These are phyloP conservation scores for Penicillium silybi DNA, from an alignment of 495 filamentous ascomycete species.

Conservation along the genomic window DNA sequence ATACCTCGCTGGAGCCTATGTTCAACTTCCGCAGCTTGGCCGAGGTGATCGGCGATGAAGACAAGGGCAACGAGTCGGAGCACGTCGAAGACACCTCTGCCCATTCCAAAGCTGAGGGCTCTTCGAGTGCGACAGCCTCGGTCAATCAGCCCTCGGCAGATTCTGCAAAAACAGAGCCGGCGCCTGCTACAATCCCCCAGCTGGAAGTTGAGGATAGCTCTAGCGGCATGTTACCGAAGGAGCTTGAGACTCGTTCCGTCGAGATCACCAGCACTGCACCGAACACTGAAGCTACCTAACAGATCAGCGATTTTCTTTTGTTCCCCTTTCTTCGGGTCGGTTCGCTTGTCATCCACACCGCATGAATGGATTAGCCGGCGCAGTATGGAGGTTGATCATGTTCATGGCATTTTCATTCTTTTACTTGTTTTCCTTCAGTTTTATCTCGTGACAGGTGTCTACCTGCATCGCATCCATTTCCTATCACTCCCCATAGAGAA, in stretches of 20 bases:
- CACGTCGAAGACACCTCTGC: constrained; percentile 36
- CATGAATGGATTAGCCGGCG: constrained; percentile 28
- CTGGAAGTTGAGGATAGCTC: constrained; percentile 9
- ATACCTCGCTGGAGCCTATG: constrained; percentile 65
- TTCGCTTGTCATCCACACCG: not conserved
- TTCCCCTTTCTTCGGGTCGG: constrained; percentile 1
- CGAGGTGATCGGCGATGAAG: constrained; percentile 73
- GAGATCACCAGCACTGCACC: constrained; percentile 28
- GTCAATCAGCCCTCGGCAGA: constrained; percentile 15
- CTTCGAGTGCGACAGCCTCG: constrained; percentile 21
- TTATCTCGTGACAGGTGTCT: not conserved
- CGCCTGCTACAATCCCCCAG: constrained; percentile 6
- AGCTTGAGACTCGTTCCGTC: constrained; percentile 38
- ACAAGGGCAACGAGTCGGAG: constrained; percentile 45
- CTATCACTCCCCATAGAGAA: constrained; percentile 4
- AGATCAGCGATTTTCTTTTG: not conserved
- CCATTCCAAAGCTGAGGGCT: constrained; percentile 20
- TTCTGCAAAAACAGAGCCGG: not conserved
- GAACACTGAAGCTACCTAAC: constrained; percentile 29
- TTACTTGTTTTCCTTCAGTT: not conserved
- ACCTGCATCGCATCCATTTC: constrained; percentile 8
- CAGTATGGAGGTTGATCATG: constrained; percentile 3
- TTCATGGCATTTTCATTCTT: constrained; percentile 1
- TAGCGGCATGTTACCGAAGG: constrained; percentile 27
- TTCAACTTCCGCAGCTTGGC: constrained; percentile 90